Percentiles rank a stretch among this genome's conserved stretches.
Conservation (phyloP, 2,329 filamentous ascomycete species). For the Cytospora leucostoma region DNA sequence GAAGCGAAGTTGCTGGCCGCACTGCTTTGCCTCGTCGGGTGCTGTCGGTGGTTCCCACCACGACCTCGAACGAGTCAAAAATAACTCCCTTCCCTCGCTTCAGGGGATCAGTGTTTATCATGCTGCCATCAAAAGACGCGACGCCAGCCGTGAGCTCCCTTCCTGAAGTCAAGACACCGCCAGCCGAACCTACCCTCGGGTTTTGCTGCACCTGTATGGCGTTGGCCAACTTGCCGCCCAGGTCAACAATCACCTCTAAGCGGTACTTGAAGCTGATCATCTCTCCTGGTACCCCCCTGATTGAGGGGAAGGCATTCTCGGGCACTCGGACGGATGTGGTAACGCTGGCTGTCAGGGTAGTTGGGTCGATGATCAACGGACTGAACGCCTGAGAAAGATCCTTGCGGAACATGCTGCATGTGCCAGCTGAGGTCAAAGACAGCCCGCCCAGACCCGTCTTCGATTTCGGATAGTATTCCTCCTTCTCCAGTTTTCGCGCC, state of each 20-base stretch:
- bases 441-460: slow-evolving; percentile 83
- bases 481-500: slow-evolving; percentile 70
- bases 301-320: slow-evolving; percentile 89
- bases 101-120: slow-evolving; percentile 85
- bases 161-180: slow-evolving; percentile 32
- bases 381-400: slow-evolving; percentile 88
- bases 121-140: slow-evolving; percentile 56
- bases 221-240: slow-evolving; percentile 82
- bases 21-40: slow-evolving; percentile 49
- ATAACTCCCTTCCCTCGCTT: slow-evolving; percentile 91
- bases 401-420: slow-evolving; percentile 92
- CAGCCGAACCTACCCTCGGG: slow-evolving; percentile 44
- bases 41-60: slow-evolving; percentile 84
- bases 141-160: slow-evolving; percentile 32
- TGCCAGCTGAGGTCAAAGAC: slow-evolving; percentile 81
- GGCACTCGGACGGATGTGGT: slow-evolving; percentile 84
- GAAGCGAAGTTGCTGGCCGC: slow-evolving; percentile 29
- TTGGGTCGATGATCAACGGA: slow-evolving; percentile 84
- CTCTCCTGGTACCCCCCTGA: slow-evolving; percentile 81
- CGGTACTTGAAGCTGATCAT: slow-evolving; percentile 97
- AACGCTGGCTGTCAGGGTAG: slow-evolving; percentile 74
- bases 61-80: slow-evolving; percentile 79
- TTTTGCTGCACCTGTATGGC: slow-evolving; percentile 66
- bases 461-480: slow-evolving; percentile 85
- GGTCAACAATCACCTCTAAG: slow-evolving; percentile 87